Base-by-base conservation (phyloP, 2,329 filamentous ascomycete species). In the Aspergillus intermedius region DNA sequence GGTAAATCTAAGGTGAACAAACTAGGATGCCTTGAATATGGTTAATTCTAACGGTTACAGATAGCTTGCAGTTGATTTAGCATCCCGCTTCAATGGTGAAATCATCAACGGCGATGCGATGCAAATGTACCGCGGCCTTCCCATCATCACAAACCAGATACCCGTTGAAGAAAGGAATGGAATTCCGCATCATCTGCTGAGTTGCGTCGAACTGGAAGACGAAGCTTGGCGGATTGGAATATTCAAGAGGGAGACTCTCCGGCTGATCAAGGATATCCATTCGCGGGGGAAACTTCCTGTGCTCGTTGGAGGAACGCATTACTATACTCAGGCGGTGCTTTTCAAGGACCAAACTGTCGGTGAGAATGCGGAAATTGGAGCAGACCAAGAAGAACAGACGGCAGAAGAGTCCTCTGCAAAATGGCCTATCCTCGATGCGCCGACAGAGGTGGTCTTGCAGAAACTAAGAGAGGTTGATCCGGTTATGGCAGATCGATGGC, bases 31-130 rank as follows among this genome's bases (percentile, higher is more conserved):
- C n/a, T 4, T 28, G 30, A 2, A 15, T 34, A 4, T 44, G 12
- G 3, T 19, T 10, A 50, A 47, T 25, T 42, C 60, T 67, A 55
- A 71, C 55, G 44, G 48, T 47, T 62, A 51, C 52, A 64, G 55
- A 58, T 59, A 95, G 90, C 80, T 96, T 56, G 93, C 93, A 7
- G 86, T 98, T 37, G 88, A 95, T 54, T 73, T 98, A 45, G 93
- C 94, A 1, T 77, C 77, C 39, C 81, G 79, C 19, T 91, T 90
- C 70, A 84, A 93, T 67, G 93, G 94, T 63, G 93, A 98, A 69
- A 81, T 98, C 46, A 90, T 98, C 72, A 98, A 98, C 65, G 88
- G 88, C 42, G 93, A 98, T 75, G 93, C 93, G 35, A 95, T 98
- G 90, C 93, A 98, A 67, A 83, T 98, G 72, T 98, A 98, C 68